Evolutionary conservation across 345 rosid species (phyloP), one percentile per base, ranked within the genome.

Genomic region (Ceriops tagal): DNA sequence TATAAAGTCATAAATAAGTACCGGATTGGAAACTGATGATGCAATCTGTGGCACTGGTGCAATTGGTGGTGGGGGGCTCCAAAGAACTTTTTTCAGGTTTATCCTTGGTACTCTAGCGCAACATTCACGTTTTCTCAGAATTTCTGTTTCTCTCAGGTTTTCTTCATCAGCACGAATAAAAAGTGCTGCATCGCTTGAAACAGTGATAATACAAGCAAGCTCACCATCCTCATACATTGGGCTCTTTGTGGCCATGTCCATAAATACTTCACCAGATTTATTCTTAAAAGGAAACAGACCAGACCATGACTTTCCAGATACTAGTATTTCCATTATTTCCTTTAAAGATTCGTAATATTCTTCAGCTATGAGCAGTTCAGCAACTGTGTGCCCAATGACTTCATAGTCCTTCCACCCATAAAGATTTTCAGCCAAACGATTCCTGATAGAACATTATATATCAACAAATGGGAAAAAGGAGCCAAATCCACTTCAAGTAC

Each of bases 211-310:
- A 62, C 97, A 95, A 72, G 67, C 83, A 46, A 91, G 85, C 80
- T 82, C 83, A 59, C 91, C 91, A 8, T 67, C 82, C 72, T 88
- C 90, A 22, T 87, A 89, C 5, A 91, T 58, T 2, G 85, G 90
- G 71, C 83, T 88, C 60, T 84, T 93, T 66, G 92, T 85, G 80
- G 83, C 83, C 72, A 86, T 35, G 0, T 90, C 97, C 89, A 83
- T 86, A 68, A 93, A 88, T 0, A 75, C 56, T 64, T 91, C 88
- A 58, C 97, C 96, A 0, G 90, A 81, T 71, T 73, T 84, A 80
- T 82, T 87, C 87, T 71, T 89, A 59, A 86, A 80, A 32, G 96
- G 98, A 65, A 93, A 89, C 84, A 77, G 97, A 65, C 96, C 97
- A 21, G 92, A 85, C 98, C 97, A 91, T 47, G 88, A 78, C 59